Conservation (phyloP, 371 early-diverging fungal species). For the Mucor piriformis region DNA sequence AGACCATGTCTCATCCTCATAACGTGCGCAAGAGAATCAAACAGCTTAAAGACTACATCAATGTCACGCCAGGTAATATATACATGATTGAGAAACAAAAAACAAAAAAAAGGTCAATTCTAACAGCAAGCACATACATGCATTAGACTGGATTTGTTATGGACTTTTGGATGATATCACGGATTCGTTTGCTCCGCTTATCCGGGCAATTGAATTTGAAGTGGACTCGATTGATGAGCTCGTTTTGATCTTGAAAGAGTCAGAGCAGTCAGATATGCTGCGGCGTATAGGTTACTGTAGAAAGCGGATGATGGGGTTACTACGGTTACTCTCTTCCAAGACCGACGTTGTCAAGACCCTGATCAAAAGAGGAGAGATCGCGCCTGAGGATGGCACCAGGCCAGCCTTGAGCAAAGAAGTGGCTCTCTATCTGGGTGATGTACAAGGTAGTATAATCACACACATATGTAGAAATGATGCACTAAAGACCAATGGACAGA, state of each 20-base stretch:
- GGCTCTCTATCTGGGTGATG: conserved; percentile 87
- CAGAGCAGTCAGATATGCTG: conserved; percentile 88
- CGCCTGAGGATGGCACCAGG: conserved; percentile 38
- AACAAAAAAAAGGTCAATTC: neutral
- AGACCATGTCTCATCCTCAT: conserved; percentile 69
- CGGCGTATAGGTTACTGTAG: conserved; percentile 84
- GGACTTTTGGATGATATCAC: conserved; percentile 86
- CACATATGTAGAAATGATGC: neutral
- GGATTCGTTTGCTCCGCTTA: conserved; percentile 81
- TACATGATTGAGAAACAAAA: neutral
- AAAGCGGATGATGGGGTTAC: conserved; percentile 75
- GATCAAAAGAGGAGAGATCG: conserved; percentile 73
- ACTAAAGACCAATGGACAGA: no score
- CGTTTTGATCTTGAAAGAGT: conserved; percentile 86
- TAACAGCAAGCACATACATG: no score
- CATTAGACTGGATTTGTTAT: conserved; percentile 92
- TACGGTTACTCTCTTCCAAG: conserved; percentile 77
- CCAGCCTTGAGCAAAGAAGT: conserved; percentile 67
- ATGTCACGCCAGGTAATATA: conserved; percentile 56
- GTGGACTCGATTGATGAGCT: conserved; percentile 91
- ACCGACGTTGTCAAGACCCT: conserved; percentile 81
- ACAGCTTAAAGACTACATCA: conserved; percentile 69
- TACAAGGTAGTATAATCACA: conserved; percentile 62
- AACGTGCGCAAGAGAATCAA: conserved; percentile 80
- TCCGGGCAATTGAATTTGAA: conserved; percentile 82